Percentiles rank a stretch among this genome's conserved stretches.
phyloP scores from a whole-genome alignment of 805 yeast species.

The Lipomyces oligophaga region DNA sequence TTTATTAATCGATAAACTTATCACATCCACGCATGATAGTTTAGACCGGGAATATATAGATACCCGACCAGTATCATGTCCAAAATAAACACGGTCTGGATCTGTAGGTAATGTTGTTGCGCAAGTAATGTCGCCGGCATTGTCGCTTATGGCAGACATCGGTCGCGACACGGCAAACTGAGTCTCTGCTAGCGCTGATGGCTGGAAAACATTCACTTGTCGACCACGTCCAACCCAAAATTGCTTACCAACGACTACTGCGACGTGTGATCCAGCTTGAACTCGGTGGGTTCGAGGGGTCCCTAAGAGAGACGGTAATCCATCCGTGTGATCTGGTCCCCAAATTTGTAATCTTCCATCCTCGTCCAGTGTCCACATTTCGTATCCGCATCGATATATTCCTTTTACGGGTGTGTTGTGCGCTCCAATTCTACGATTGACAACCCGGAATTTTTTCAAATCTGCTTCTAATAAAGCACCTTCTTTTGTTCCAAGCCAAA shows the following conservation, averaged over 20 bases:
- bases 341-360: constrained; percentile 40
- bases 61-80: constrained; percentile 42
- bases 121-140: constrained; percentile 36
- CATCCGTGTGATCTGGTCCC: constrained; percentile 29
- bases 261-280: constrained; percentile 32
- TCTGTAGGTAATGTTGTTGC: constrained; percentile 29
- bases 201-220: constrained; percentile 36
- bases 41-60: constrained; percentile 33
- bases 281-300: constrained; percentile 35
- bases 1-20: constrained; percentile 35
- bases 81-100: constrained; percentile 37
- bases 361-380: constrained; percentile 39
- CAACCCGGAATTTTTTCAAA: constrained; percentile 25
- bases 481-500: constrained; percentile 40
- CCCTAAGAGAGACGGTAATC: constrained; percentile 27
- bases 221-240: constrained; percentile 39
- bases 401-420: constrained; percentile 26
- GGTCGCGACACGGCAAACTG: constrained; percentile 33
- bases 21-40: constrained; percentile 33
- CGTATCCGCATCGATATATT: constrained; percentile 27
- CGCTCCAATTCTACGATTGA: constrained; percentile 28
- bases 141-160: constrained; percentile 24
- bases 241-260: constrained; percentile 28
- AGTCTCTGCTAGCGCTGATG: constrained; percentile 25
- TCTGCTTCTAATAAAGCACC: constrained; percentile 36